Evolutionary conservation across 768 basidiomycete genomes (phyloP), one percentile per base, ranked within the genome.

Genomic region (Tremella yokohamensis): DNA sequence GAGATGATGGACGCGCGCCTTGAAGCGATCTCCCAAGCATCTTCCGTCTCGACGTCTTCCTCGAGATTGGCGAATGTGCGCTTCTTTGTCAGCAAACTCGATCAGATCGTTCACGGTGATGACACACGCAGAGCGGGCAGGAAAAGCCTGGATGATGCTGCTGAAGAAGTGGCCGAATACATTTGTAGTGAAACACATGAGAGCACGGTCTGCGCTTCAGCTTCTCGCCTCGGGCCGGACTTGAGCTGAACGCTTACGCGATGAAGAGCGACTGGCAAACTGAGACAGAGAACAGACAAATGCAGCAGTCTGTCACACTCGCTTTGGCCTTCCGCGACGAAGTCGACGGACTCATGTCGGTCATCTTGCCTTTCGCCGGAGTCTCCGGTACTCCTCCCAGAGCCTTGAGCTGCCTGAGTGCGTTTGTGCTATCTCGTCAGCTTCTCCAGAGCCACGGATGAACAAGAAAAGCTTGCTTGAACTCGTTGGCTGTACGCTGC

Each of bases 251-350:
- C 29, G 69, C 75, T 62, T 47, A 76, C 25, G 94, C 91, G 72
- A 99, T 93, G 80, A 99, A 97, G 49, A 98, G 84, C 0, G 91
- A 88, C 77, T 99, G 94, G 61, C 87, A 89, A 74, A 97, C 92
- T 0, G 90, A 87, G 0, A 98, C 91, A 20, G 85, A 79, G 80
- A 94, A 99, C 24, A 87, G 78, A 74, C 94, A 96, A 72, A 97
- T 94, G 72, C 92, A 94, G 77, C 91, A 97, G 68, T 97, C 92
- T 1, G 78, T 79, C 24, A 78, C 74, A 61, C 74, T 74, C 4
- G 66, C 69, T 61, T 77, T 77, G 40, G 59, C 65, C 54, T 69
- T 69, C 53, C 68, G 68, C 20, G 29, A 24, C 1, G 55, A 19
- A 11, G 24, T 48, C 2, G 40, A 62, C 49, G 37, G 63, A 18